Percentiles rank a stretch among this genome's conserved stretches.
phyloP scores from a whole-genome alignment of 805 yeast genomes.

The Priceomyces haplophilus region DNA sequence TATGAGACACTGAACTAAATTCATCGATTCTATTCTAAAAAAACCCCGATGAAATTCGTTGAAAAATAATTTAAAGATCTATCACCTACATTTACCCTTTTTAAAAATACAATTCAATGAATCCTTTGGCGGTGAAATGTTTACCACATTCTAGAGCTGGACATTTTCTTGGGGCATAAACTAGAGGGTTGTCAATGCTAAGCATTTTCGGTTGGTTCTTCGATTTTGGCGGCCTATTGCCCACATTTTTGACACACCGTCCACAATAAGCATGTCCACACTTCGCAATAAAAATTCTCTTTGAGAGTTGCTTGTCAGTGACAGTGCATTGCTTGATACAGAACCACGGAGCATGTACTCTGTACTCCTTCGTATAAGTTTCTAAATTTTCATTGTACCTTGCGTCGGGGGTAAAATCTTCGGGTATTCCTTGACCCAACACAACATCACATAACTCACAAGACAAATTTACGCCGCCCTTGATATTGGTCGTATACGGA shows the following conservation, averaged over 20 bases:
- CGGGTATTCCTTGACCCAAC: constrained; percentile 73
- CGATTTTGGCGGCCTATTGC: constrained; percentile 34
- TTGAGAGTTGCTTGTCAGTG: constrained; percentile 58
- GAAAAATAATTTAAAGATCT: neutral
- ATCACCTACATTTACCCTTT: neutral
- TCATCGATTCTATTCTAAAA: neutral
- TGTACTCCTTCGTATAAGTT: constrained; percentile 21
- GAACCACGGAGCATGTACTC: constrained; percentile 65
- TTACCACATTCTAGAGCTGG: constrained; percentile 51
- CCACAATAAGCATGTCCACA: constrained; percentile 93
- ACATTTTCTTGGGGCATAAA: constrained; percentile 57
- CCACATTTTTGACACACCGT: constrained; percentile 69
- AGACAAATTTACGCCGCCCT: constrained; percentile 16
- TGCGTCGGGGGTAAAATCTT: constrained; percentile 39
- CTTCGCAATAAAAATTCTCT: constrained; percentile 57
- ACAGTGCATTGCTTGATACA: constrained; percentile 47
- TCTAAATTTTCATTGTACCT: constrained; percentile 26
- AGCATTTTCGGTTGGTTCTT: constrained; percentile 16
- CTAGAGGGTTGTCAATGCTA: constrained; percentile 31
- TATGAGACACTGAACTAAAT: neutral
- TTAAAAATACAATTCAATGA: constrained; percentile 49
- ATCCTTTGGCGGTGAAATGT: constrained; percentile 43
- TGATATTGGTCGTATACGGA: constrained; percentile 33
- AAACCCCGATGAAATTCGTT: neutral
- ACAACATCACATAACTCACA: constrained; percentile 70